Evolutionary conservation across 768 basidiomycete genomes (phyloP).

Genomic region (Macrolepiota albuminosa): DNA sequence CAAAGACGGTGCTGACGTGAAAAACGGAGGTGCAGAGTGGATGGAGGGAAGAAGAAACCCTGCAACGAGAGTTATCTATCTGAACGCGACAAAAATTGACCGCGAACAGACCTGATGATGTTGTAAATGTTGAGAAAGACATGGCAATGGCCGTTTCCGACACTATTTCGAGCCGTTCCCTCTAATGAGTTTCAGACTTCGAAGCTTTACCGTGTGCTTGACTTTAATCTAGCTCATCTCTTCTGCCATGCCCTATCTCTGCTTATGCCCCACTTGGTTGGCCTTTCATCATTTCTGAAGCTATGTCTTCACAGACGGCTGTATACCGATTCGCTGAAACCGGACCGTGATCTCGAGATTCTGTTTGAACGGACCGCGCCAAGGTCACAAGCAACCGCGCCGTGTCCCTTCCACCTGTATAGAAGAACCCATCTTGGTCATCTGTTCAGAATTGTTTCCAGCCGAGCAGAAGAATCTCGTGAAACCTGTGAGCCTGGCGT

Average conservation of each 20-base stretch:
- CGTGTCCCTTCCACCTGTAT: background rate
- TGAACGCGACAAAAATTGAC: slow-evolving; percentile 1
- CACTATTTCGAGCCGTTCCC: background rate
- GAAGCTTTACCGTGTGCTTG: background rate
- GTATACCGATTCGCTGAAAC: background rate
- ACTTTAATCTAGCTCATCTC: background rate
- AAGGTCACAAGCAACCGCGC: background rate
- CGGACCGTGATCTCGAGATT: background rate
- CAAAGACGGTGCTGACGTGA: slow-evolving; percentile 55
- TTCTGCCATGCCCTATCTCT: background rate
- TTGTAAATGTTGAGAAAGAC: slow-evolving; percentile 52
- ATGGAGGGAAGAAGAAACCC: slow-evolving; percentile 79
- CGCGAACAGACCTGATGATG: slow-evolving; percentile 45
- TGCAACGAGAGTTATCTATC: slow-evolving; percentile 20
- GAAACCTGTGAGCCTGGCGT: background rate
- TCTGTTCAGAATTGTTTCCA: slow-evolving; percentile 1
- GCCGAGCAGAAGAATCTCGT: background rate
- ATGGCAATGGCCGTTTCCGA: slow-evolving; percentile 22
- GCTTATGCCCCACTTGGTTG: background rate
- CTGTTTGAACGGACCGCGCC: background rate
- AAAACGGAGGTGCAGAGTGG: slow-evolving; percentile 81
- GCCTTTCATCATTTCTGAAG: background rate
- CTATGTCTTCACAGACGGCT: background rate
- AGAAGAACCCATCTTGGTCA: background rate
- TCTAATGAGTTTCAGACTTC: background rate